phyloP scores from a whole-genome alignment of 495 filamentous ascomycete species.

The Neurospora discreta region DNA sequence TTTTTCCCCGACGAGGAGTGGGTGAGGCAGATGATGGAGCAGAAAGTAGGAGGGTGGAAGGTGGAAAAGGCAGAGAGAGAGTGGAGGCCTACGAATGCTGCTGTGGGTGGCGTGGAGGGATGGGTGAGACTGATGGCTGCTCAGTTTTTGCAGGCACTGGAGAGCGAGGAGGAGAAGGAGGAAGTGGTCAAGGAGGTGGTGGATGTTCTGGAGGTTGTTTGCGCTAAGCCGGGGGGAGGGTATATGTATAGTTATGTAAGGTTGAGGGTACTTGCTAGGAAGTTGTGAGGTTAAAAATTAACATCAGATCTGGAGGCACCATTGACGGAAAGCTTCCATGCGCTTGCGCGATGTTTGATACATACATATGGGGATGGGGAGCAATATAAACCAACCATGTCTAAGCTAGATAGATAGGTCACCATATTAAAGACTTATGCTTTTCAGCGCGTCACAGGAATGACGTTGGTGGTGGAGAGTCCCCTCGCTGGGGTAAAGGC shows the following conservation, averaged over 20 bases:
- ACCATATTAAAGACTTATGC: not conserved
- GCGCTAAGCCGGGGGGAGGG: slow-evolving; percentile 43
- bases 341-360: not conserved
- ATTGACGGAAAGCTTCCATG: not conserved
- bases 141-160: slow-evolving; percentile 42
- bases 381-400: not conserved
- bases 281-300: slow-evolving; percentile 18
- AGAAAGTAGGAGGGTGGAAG: slow-evolving; percentile 42
- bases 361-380: not conserved
- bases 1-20: slow-evolving; percentile 57
- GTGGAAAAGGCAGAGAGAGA: slow-evolving; percentile 52
- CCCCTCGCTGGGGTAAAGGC: not conserved
- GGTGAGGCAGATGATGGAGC: slow-evolving; percentile 40
- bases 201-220: slow-evolving; percentile 44
- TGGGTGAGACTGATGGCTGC: slow-evolving; percentile 60
- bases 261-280: slow-evolving; percentile 52
- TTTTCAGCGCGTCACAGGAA: not conserved
- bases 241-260: slow-evolving; percentile 62
- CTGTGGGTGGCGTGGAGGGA: slow-evolving; percentile 52
- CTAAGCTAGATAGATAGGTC: not conserved
- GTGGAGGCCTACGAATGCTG: slow-evolving; percentile 48
- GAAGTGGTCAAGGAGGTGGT: slow-evolving; percentile 43
- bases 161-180: slow-evolving; percentile 36
- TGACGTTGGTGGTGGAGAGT: not conserved
- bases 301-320: not conserved